Evolutionary conservation across 2,329 filamentous ascomycete genomes (phyloP).

Genomic region (Macroventuria anomochaeta): DNA sequence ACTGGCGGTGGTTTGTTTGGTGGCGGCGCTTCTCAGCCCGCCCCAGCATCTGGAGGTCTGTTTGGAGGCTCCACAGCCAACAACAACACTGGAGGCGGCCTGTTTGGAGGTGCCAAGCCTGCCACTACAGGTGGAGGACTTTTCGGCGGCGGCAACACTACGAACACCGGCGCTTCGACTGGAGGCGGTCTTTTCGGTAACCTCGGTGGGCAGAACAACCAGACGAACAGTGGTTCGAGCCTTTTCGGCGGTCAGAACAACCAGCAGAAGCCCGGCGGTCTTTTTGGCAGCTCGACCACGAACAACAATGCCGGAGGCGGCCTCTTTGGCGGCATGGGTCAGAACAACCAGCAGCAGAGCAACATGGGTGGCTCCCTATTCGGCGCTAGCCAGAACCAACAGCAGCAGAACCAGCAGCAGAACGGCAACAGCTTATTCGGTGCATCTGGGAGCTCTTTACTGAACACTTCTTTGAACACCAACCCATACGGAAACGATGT

Average conservation of each 20-base stretch:
- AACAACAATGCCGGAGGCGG: conserved; percentile 51
- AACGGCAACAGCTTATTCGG: conserved; percentile 60
- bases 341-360: conserved; percentile 51
- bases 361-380: conserved; percentile 51
- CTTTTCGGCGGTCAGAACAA: conserved; percentile 52
- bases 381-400: conserved; percentile 50
- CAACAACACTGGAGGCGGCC: conserved; percentile 37
- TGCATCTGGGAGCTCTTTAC: conserved; percentile 55
- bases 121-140: conserved; percentile 46
- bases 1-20: conserved; percentile 44
- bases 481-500: conserved; percentile 90
- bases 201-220: conserved; percentile 37
- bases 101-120: conserved; percentile 53
- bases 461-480: conserved; percentile 65
- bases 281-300: conserved; percentile 48
- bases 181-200: conserved; percentile 46
- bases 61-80: conserved; percentile 54
- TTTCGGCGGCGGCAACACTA: conserved; percentile 49
- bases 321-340: conserved; percentile 55
- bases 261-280: conserved; percentile 54
- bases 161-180: conserved; percentile 25
- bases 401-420: conserved; percentile 50
- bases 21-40: conserved; percentile 38
- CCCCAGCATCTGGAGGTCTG: conserved; percentile 54
- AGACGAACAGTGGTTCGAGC: conserved; percentile 36